phyloP scores from a whole-genome alignment of 345 rosid species.

The Populus euphratica region DNA sequence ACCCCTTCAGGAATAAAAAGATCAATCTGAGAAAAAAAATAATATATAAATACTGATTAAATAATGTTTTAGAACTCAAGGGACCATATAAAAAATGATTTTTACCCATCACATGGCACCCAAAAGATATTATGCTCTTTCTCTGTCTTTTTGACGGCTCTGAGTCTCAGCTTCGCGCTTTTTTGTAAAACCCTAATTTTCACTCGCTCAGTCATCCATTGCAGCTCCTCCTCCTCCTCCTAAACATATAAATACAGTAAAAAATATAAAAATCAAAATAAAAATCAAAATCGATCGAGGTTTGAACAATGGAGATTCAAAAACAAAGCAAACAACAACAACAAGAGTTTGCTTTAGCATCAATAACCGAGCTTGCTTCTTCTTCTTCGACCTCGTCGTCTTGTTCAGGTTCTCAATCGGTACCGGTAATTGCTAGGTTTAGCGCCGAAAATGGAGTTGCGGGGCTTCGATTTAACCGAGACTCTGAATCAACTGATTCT shows the following conservation, averaged over 20 bases:
- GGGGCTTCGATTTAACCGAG: constrained; percentile 48
- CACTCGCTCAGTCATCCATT: background rate
- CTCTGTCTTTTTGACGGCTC: background rate
- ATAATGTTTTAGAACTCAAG: background rate
- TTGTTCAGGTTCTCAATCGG: constrained; percentile 26
- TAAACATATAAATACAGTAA: no score
- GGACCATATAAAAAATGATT: background rate
- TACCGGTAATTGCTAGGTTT: constrained; percentile 57
- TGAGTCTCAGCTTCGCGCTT: background rate
- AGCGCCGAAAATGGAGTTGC: constrained; percentile 42
- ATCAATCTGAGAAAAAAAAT: no score
- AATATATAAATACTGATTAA: no score
- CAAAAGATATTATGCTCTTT: background rate
- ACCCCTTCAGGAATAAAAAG: no score
- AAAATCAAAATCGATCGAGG: no score
- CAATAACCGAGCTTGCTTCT: constrained; percentile 55
- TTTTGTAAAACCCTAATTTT: constrained; percentile 25
- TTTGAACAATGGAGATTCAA: constrained; percentile 23
- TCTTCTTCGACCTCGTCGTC: constrained; percentile 37
- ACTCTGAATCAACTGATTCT: constrained; percentile 36
- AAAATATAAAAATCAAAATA: no score
- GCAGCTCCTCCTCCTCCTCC: background rate
- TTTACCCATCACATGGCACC: background rate
- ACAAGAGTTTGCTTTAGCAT: constrained; percentile 52
- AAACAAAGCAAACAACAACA: constrained; percentile 32